These are phyloP conservation scores for Volutella citrinella DNA, from an alignment of 2,329 filamentous ascomycete species.

Conservation along the genomic window DNA sequence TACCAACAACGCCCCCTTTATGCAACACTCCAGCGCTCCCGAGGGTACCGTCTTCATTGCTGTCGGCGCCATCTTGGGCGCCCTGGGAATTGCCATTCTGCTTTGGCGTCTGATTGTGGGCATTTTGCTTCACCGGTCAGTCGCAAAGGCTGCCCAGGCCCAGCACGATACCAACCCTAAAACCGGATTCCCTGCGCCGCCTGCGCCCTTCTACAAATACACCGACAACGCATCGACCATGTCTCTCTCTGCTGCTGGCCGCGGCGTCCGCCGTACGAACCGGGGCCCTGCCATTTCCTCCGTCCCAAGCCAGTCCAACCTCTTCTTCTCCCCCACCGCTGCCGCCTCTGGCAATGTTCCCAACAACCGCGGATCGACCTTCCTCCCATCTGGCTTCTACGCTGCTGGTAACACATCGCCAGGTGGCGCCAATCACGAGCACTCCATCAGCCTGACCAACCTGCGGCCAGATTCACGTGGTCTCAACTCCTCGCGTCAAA, in stretches of 20 bases:
- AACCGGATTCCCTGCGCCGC: conserved; percentile 56
- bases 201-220: conserved; percentile 64
- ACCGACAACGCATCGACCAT: conserved; percentile 56
- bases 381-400: conserved; percentile 90
- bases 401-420: conserved; percentile 60
- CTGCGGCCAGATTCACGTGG: conserved; percentile 58
- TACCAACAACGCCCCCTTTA: conserved; percentile 81
- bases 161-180: conserved; percentile 71
- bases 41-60: conserved; percentile 96
- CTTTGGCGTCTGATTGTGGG: conserved; percentile 86
- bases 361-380: conserved; percentile 69
- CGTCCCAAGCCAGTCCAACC: conserved; percentile 62
- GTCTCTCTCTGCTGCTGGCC: conserved; percentile 46
- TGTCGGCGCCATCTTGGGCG: conserved; percentile 83
- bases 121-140: conserved; percentile 87
- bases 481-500: conserved; percentile 36
- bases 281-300: conserved; percentile 52
- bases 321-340: conserved; percentile 96
- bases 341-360: conserved; percentile 61
- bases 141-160: conserved; percentile 77
- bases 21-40: conserved; percentile 80
- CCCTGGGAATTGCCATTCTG: conserved; percentile 77
- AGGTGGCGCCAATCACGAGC: conserved; percentile 43
- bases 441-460: conserved; percentile 60
- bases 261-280: conserved; percentile 49